phyloP scores from a whole-genome alignment of 306 rosid genomes.

The Corylus avellana region DNA sequence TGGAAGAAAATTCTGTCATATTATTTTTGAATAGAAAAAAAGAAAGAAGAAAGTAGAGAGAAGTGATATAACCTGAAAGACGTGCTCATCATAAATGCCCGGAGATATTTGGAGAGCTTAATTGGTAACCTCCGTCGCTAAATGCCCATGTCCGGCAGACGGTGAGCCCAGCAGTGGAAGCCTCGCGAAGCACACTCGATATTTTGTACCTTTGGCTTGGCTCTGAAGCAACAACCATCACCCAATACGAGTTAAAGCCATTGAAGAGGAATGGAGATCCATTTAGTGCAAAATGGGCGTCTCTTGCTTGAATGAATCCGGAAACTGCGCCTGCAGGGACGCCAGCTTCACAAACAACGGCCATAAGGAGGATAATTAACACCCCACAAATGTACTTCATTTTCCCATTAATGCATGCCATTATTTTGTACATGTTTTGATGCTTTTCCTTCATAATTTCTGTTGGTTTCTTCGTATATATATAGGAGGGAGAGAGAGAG shows the following conservation, averaged over 20 bases:
- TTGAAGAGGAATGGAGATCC: constrained; percentile 44
- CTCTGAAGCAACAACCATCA: constrained; percentile 50
- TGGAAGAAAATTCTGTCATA: too few species aligned
- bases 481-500: background rate
- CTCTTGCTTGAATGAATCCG: constrained; percentile 40
- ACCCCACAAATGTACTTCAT: background rate
- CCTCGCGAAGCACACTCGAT: constrained; percentile 46
- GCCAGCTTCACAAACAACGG: constrained; percentile 21
- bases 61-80: constrained; percentile 38
- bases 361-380: background rate
- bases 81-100: constrained; percentile 46
- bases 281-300: constrained; percentile 33
- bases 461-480: background rate
- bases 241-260: constrained; percentile 66
- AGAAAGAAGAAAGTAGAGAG: background rate
- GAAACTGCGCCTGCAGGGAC: background rate
- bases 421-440: background rate
- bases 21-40: too few species aligned
- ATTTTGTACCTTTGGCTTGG: constrained; percentile 39
- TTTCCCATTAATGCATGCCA: constrained; percentile 6
- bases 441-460: too few species aligned
- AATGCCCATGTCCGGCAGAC: constrained; percentile 65
- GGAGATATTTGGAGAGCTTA: constrained; percentile 49
- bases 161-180: constrained; percentile 46
- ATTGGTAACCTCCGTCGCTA: constrained; percentile 52